Evolutionary conservation across 2,329 filamentous ascomycete species (phyloP).

Genomic region (Talaromyces rugulosus): DNA sequence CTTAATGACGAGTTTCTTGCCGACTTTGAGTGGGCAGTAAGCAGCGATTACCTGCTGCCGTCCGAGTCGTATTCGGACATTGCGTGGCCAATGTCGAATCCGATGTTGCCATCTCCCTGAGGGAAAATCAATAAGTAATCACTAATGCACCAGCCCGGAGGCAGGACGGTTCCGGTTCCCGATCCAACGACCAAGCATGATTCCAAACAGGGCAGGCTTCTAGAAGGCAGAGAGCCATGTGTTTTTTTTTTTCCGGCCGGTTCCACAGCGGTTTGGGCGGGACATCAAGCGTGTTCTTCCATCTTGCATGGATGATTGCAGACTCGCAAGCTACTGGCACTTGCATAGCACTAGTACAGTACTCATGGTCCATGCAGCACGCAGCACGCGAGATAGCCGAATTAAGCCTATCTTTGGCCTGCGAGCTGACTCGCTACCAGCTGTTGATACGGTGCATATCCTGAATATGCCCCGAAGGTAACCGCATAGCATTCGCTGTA

Average conservation of each 20-base stretch:
- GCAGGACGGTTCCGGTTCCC: no score
- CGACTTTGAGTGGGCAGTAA: conserved; percentile 36
- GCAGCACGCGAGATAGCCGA: not conserved
- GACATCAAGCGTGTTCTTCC: not conserved
- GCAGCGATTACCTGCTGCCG: conserved; percentile 26
- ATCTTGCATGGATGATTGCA: not conserved
- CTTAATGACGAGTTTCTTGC: conserved; percentile 36
- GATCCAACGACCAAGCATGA: no score
- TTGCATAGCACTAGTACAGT: no score
- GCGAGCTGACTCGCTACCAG: not conserved
- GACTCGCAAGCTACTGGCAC: not conserved
- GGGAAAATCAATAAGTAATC: not conserved
- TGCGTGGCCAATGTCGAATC: conserved; percentile 14
- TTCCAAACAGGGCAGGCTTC: not conserved
- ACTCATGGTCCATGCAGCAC: no score
- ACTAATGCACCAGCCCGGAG: not conserved
- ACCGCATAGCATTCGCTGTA: not conserved
- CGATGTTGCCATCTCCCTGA: not conserved
- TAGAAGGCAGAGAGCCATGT: not conserved
- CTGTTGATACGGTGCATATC: not conserved
- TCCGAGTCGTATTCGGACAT: conserved; percentile 21
- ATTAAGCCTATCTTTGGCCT: not conserved
- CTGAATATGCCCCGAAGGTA: not conserved
- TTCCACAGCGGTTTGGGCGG: not conserved
- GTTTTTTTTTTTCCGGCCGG: not conserved